phyloP scores from a whole-genome alignment of 2,329 filamentous ascomycete species.

The Emergomyces pasteurianus region DNA sequence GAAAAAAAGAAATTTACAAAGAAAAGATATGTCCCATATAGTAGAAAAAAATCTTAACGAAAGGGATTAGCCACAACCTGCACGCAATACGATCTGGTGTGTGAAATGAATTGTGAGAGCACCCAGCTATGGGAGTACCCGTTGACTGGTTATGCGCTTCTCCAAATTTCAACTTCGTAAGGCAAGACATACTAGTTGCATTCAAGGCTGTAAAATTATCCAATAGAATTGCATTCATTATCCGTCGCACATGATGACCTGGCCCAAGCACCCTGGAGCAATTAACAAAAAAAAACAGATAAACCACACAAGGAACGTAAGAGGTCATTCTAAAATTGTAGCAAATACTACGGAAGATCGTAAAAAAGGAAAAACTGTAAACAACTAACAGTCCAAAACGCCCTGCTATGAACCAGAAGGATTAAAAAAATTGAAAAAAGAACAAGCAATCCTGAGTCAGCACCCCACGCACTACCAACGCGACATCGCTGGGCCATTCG shows the following conservation, averaged over 20 bases:
- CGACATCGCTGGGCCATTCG: not conserved
- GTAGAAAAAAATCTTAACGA: no score
- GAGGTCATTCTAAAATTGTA: not conserved
- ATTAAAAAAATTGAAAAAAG: no score
- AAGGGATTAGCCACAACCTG: not conserved
- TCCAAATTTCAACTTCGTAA: no score
- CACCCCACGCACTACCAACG: not conserved
- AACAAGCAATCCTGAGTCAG: not conserved
- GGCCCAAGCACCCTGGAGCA: not conserved
- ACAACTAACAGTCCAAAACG: not conserved
- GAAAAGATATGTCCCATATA: no score
- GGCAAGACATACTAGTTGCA: no score
- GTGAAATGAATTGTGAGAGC: no score
- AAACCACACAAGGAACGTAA: not conserved
- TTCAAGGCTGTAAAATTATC: not conserved
- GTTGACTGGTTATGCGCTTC: no score
- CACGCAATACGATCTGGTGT: not conserved
- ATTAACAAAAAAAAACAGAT: not conserved
- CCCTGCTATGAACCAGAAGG: not conserved
- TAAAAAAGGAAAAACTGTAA: not conserved
- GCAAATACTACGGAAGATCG: not conserved
- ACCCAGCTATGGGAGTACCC: no score
- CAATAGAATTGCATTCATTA: not conserved
- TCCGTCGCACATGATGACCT: not conserved
- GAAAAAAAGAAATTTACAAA: no score